phyloP scores from a whole-genome alignment of 371 early-diverging fungal species.

The Syncephalastrum monosporum region DNA sequence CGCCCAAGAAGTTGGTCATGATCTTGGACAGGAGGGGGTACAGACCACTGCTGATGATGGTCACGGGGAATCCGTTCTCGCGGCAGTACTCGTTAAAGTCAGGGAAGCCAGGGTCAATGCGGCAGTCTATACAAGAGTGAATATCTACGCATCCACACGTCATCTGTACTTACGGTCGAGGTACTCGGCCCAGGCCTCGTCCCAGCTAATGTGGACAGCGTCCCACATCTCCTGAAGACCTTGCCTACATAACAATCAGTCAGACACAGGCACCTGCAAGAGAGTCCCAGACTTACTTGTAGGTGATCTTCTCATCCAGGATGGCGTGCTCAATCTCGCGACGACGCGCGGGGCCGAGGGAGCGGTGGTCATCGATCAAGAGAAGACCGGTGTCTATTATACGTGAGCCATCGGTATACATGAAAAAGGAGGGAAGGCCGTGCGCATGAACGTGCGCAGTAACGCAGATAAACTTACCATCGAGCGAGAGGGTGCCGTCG shows the following conservation, averaged over 20 bases:
- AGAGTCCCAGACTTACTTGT: constrained; percentile 21
- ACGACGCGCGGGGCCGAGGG: constrained; percentile 42
- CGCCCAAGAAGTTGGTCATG: constrained; percentile 45
- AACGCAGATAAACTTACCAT: constrained; percentile 23
- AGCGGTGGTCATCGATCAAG: constrained; percentile 45
- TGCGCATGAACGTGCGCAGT: not conserved
- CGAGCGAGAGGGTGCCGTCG: constrained; percentile 48
- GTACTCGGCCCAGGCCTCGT: constrained; percentile 57
- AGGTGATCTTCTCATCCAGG: constrained; percentile 38
- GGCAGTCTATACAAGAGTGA: constrained; percentile 23
- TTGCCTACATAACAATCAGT: constrained; percentile 19
- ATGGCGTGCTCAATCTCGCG: constrained; percentile 40
- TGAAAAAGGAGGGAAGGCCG: not conserved
- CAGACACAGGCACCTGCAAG: not conserved
- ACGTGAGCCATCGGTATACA: not conserved
- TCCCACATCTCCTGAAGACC: constrained; percentile 58
- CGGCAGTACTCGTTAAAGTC: constrained; percentile 48
- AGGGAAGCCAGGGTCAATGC: constrained; percentile 53
- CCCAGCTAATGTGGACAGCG: constrained; percentile 57
- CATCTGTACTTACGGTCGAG: constrained; percentile 36
- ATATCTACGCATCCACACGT: not conserved
- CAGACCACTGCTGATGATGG: constrained; percentile 60
- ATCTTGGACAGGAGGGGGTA: constrained; percentile 43
- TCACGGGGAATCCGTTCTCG: constrained; percentile 46
- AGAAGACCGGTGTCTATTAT: constrained; percentile 37